These are phyloP conservation scores for Xylaria digitata DNA, from an alignment of 2,329 filamentous ascomycete species.

Conservation along the genomic window DNA sequence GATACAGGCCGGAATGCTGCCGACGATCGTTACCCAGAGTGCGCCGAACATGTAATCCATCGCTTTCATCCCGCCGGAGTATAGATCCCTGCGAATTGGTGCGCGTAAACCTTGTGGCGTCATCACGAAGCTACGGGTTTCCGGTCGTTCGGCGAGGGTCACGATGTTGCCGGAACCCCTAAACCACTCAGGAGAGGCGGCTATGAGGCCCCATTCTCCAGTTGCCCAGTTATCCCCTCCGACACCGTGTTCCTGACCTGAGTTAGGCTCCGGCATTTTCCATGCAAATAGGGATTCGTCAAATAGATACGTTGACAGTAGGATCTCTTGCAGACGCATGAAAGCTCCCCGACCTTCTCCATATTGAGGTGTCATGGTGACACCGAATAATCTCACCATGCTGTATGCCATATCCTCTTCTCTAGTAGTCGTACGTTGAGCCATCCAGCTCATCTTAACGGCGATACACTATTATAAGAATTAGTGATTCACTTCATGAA, in stretches of 20 bases:
- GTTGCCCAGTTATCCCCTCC: background rate
- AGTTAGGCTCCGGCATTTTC: slow-evolving; percentile 14
- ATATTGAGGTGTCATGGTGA: slow-evolving; percentile 50
- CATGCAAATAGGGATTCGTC: slow-evolving; percentile 27
- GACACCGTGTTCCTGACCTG: background rate
- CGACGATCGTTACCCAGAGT: slow-evolving; percentile 8
- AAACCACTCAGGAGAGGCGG: slow-evolving; percentile 8
- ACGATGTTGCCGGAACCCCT: background rate
- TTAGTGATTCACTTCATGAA: background rate
- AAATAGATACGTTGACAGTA: slow-evolving; percentile 8
- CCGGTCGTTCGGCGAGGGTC: background rate
- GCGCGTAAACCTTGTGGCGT: slow-evolving; percentile 10
- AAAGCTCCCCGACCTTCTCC: slow-evolving; percentile 47
- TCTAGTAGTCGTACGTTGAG: slow-evolving; percentile 41
- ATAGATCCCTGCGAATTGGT: slow-evolving; percentile 7
- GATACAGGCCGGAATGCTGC: background rate
- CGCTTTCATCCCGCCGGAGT: background rate
- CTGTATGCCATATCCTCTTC: slow-evolving; percentile 48
- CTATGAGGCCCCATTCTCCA: slow-evolving; percentile 16
- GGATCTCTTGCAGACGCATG: slow-evolving; percentile 37
- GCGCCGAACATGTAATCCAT: background rate
- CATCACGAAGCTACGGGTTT: slow-evolving; percentile 8
- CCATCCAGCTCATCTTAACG: slow-evolving; percentile 49
- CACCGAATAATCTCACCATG: slow-evolving; percentile 47
- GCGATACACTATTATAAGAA: slow-evolving; percentile 39